phyloP scores from a whole-genome alignment of 495 filamentous ascomycete species.

The Aspergillus nanangensis region DNA sequence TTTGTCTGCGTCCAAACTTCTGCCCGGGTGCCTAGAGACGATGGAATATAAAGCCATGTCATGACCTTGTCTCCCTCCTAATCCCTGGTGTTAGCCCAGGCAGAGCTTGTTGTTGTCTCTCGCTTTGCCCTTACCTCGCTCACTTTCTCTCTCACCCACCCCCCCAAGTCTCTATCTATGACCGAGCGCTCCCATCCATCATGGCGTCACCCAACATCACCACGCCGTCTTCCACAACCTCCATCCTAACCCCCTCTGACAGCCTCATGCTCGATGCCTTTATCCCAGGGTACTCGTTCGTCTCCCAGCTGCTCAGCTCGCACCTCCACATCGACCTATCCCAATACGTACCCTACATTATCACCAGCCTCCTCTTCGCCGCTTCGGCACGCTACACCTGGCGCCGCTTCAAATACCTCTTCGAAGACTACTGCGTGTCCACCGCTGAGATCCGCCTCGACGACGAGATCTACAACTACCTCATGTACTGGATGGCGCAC shows the following conservation, averaged over 20 bases:
- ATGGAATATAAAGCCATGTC: too few relatives aligned
- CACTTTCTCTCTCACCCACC: neutral
- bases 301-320: conserved; percentile 54
- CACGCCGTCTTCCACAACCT: conserved; percentile 17
- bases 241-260: conserved; percentile 17
- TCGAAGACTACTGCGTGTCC: conserved; percentile 36
- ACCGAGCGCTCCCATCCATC: neutral
- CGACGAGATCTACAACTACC: conserved; percentile 64
- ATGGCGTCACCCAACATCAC: conserved; percentile 15
- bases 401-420: conserved; percentile 31
- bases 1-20: too few relatives aligned
- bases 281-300: conserved; percentile 67
- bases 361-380: conserved; percentile 45
- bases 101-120: too few relatives aligned
- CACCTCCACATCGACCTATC: conserved; percentile 67
- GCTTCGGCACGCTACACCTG: conserved; percentile 48
- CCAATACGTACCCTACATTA: conserved; percentile 59
- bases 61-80: too few relatives aligned
- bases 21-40: too few relatives aligned
- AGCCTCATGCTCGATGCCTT: conserved; percentile 62
- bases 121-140: neutral
- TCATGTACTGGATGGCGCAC: conserved; percentile 65
- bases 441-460: conserved; percentile 61
- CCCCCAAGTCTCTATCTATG: neutral
- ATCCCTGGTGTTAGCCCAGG: too few relatives aligned